phyloP scores from a whole-genome alignment of 2,329 filamentous ascomycete species.

The Sarocladiaceae sp. region DNA sequence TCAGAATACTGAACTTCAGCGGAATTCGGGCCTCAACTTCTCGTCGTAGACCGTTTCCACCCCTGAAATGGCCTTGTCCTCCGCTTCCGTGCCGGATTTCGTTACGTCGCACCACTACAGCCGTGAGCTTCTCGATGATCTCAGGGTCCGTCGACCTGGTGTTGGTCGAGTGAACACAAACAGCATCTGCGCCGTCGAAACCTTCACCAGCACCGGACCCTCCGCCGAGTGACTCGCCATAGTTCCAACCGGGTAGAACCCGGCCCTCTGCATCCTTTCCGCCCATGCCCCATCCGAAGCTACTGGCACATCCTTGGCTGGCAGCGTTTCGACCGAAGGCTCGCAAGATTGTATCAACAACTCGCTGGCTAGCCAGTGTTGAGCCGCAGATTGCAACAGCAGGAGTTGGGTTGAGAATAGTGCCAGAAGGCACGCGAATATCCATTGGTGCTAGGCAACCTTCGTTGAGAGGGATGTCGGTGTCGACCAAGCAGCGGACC shows the following conservation, averaged over 20 bases:
- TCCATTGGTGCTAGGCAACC: slow-evolving; percentile 29
- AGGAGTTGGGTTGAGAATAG: slow-evolving; percentile 27
- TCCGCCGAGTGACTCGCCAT: slow-evolving; percentile 27
- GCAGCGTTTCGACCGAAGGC: slow-evolving; percentile 21
- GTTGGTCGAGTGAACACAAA: slow-evolving; percentile 26
- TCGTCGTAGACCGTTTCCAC: slow-evolving; percentile 27
- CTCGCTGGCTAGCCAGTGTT: slow-evolving; percentile 37
- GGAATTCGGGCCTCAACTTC: slow-evolving; percentile 28
- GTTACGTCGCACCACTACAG: slow-evolving; percentile 26
- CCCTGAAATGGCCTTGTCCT: slow-evolving; percentile 22
- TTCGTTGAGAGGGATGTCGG: slow-evolving; percentile 32
- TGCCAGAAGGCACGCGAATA: slow-evolving; percentile 24
- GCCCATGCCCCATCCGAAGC: slow-evolving; percentile 28
- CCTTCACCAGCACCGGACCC: slow-evolving; percentile 25
- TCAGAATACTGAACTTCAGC: slow-evolving; percentile 28
- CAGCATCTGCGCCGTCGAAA: slow-evolving; percentile 21
- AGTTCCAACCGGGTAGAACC: slow-evolving; percentile 18
- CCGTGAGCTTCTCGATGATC: slow-evolving; percentile 28
- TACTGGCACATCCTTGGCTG: slow-evolving; percentile 25
- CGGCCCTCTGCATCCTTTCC: slow-evolving; percentile 21
- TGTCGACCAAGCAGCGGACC: slow-evolving; percentile 27
- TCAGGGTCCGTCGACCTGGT: slow-evolving; percentile 26
- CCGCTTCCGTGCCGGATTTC: slow-evolving; percentile 23
- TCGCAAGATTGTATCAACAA: slow-evolving; percentile 26
- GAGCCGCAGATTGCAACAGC: slow-evolving; percentile 48